phyloP scores from a whole-genome alignment of 495 filamentous ascomycete genomes.

The Annulohypoxylon maeteangense region DNA sequence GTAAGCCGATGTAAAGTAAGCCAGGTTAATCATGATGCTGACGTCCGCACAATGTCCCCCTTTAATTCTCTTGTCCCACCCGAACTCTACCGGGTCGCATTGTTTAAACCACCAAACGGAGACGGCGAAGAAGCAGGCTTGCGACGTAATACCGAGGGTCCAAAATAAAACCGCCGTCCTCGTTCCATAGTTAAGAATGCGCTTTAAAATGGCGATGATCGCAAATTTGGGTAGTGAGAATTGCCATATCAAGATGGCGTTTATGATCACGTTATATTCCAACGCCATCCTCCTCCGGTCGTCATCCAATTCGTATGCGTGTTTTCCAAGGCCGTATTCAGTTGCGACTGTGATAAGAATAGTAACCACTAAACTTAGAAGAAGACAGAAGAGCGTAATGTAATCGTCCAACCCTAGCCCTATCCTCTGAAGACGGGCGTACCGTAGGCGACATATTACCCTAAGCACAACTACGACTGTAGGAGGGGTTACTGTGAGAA shows the following conservation, averaged over 20 bases:
- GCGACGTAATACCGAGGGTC: constrained; percentile 41
- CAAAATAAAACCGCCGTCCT: constrained; percentile 40
- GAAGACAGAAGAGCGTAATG: constrained; percentile 40
- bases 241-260: constrained; percentile 43
- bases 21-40: constrained; percentile 30
- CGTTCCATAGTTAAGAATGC: constrained; percentile 44
- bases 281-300: constrained; percentile 24
- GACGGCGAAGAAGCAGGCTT: constrained; percentile 39
- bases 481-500: constrained; percentile 20
- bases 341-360: constrained; percentile 38
- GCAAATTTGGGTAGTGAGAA: constrained; percentile 47
- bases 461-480: constrained; percentile 42
- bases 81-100: constrained; percentile 39
- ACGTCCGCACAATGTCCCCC: constrained; percentile 38
- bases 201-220: constrained; percentile 46
- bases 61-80: constrained; percentile 41
- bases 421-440: constrained; percentile 14
- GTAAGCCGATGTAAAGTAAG: constrained; percentile 43
- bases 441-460: constrained; percentile 35
- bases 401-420: constrained; percentile 43
- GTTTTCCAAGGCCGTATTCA: constrained; percentile 39
- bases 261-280: constrained; percentile 46
- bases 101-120: constrained; percentile 47
- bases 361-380: constrained; percentile 35
- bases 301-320: constrained; percentile 16